These are phyloP conservation scores for Blastocystis sp. DNA, from an alignment of 352 stramenopile species.

Conservation along the genomic window DNA sequence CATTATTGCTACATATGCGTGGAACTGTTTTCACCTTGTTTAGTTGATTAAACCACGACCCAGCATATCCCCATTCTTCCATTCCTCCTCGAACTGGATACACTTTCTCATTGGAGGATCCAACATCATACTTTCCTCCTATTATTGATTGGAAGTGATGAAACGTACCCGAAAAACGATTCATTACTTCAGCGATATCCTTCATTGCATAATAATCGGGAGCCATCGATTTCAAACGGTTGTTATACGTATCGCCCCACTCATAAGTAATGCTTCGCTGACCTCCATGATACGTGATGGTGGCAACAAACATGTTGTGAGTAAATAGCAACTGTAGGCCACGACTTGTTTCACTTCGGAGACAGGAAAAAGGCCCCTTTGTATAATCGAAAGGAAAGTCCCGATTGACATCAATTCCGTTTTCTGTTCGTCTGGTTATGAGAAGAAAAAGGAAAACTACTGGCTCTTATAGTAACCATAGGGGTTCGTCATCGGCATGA, in stretches of 20 bases:
- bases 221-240: background rate
- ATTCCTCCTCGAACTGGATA: slow-evolving; percentile 55
- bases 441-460: background rate
- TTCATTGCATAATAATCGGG: slow-evolving; percentile 44
- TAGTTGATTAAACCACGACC: slow-evolving; percentile 3
- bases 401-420: slow-evolving; percentile 44
- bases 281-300: slow-evolving; percentile 58
- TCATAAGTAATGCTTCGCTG: slow-evolving; percentile 49
- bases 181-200: background rate
- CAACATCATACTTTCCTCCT: background rate
- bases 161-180: background rate
- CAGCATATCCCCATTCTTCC: slow-evolving; percentile 60
- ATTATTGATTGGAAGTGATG: background rate
- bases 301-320: slow-evolving; percentile 38
- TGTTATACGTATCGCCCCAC: slow-evolving; percentile 42
- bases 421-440: background rate
- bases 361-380: background rate
- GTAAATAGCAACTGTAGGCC: background rate
- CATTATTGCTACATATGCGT: background rate
- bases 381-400: slow-evolving; percentile 59
- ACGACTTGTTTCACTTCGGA: slow-evolving; percentile 46
- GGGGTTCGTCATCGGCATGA: slow-evolving; percentile 60
- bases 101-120: slow-evolving; percentile 27
- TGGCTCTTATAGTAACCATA: slow-evolving; percentile 7
- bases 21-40: background rate